Conservation (phyloP, 2,329 filamentous ascomycete species). For the Fusarium sp. region DNA sequence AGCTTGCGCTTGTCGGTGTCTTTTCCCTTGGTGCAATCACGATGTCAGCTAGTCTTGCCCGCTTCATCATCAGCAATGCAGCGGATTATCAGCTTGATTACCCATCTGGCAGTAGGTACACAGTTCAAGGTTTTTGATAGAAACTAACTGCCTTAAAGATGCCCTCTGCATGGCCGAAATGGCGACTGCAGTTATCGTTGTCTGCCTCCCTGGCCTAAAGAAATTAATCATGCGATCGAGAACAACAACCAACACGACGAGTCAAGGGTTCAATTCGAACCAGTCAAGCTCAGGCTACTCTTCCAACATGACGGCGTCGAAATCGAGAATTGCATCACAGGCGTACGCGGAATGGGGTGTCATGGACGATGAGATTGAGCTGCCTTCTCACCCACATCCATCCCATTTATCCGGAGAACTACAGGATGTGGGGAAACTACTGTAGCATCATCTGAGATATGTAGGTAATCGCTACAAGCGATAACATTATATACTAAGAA, state of each 20-base stretch:
- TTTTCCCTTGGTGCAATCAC: conserved; percentile 21
- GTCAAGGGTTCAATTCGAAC: neutral
- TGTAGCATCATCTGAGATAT: neutral
- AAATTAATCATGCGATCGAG: neutral
- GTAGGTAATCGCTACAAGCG: neutral
- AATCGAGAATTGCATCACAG: neutral
- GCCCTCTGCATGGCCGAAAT: conserved; percentile 4
- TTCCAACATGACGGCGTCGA: neutral
- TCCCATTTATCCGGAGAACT: neutral
- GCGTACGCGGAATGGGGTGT: conserved; percentile 11
- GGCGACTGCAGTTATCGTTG: conserved; percentile 6
- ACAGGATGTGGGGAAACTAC: neutral
- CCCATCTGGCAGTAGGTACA: neutral
- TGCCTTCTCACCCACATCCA: neutral
- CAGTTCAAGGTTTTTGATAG: accelerated
- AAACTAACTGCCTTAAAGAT: neutral
- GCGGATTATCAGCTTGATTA: neutral
- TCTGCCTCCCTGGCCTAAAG: conserved; percentile 6
- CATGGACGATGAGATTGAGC: conserved; percentile 13
- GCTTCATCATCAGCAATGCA: neutral
- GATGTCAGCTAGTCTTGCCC: neutral
- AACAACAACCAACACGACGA: neutral
- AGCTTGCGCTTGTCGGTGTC: neutral
- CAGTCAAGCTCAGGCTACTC: neutral
- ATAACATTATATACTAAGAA: neutral